These are phyloP conservation scores for Cytospora schulzeri DNA, from an alignment of 2,329 filamentous ascomycete genomes.

Conservation along the genomic window DNA sequence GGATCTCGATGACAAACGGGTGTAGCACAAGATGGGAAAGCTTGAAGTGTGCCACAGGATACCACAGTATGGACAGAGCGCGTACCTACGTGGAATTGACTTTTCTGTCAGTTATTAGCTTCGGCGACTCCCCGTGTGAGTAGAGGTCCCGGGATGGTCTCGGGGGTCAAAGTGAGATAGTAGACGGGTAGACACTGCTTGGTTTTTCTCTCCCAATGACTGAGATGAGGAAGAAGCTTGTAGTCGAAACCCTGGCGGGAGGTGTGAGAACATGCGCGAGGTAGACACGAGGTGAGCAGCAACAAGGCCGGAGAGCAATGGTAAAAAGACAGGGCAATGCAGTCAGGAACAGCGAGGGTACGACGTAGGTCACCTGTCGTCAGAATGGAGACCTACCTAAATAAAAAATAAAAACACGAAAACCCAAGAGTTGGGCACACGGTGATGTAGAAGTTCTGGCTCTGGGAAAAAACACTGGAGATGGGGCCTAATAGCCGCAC, in stretches of 20 bases:
- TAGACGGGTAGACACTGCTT: conserved; percentile 6
- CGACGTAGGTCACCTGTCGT: conserved; percentile 20
- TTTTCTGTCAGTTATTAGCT: conserved; percentile 17
- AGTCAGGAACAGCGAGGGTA: conserved; percentile 16
- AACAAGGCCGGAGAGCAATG: conserved; percentile 7
- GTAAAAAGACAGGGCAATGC: conserved; percentile 19
- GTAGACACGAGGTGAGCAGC: conserved; percentile 5
- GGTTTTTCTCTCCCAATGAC: conserved; percentile 1
- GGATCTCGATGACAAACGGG: conserved; percentile 26
- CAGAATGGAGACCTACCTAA: conserved; percentile 17
- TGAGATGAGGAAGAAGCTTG: conserved; percentile 2
- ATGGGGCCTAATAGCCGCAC: conserved; percentile 23
- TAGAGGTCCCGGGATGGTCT: neutral
- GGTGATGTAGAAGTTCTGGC: conserved; percentile 16
- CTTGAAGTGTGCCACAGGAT: conserved; percentile 20
- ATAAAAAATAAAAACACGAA: too few relatives aligned
- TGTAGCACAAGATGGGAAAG: conserved; percentile 25
- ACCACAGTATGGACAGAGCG: conserved; percentile 12
- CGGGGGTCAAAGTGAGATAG: neutral
- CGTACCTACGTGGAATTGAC: conserved; percentile 20
- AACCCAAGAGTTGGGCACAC: conserved; percentile 23
- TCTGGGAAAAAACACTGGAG: conserved; percentile 18
- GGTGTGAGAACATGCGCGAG: conserved; percentile 12
- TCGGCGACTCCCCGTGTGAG: neutral
- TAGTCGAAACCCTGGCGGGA: conserved; percentile 9